Evolutionary conservation across 1,139 yeast genomes (phyloP).

Genomic region (Lodderomyces beijingensis): DNA sequence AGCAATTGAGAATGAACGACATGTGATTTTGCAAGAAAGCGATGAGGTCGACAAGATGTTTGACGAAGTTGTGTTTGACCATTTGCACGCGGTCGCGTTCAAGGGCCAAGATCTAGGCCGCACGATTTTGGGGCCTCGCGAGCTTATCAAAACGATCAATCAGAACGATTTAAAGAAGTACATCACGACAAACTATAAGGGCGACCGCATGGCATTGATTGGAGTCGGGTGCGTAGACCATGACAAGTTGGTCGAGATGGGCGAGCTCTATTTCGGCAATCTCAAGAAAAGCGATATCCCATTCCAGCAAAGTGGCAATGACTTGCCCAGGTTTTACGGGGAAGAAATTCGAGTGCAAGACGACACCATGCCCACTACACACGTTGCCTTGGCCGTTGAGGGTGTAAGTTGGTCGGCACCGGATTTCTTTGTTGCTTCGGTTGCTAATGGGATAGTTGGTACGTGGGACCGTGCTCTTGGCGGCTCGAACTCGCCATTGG

Average conservation of each 20-base stretch:
- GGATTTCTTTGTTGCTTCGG: conserved; percentile 91
- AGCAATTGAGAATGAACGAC: conserved; percentile 94
- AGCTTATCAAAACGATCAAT: conserved; percentile 76
- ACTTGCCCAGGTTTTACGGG: conserved; percentile 76
- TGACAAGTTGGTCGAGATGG: conserved; percentile 71
- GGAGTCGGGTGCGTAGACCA: conserved; percentile 96
- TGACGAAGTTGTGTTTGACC: conserved; percentile 97
- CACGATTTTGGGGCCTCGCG: conserved; percentile 94
- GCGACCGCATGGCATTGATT: conserved; percentile 95
- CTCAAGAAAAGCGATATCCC: conserved; percentile 63
- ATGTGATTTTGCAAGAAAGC: conserved; percentile 91
- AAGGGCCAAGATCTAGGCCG: conserved; percentile 92
- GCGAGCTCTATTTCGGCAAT: conserved; percentile 72
- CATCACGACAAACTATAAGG: conserved; percentile 82
- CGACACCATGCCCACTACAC: conserved; percentile 79
- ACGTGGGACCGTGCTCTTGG: conserved; percentile 96
- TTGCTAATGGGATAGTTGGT: conserved; percentile 94
- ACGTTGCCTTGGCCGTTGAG: conserved; percentile 92
- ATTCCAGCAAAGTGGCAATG: conserved; percentile 72
- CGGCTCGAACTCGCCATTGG: conserved; percentile 70
- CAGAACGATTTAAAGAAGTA: conserved; percentile 73
- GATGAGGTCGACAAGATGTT: conserved; percentile 98
- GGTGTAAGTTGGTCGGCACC: conserved; percentile 98
- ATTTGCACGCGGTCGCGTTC: conserved; percentile 88
- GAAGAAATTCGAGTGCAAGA: conserved; percentile 86